Evolutionary conservation across 2,329 filamentous ascomycete species (phyloP), one percentile per base, ranked within the genome.

Genomic region (Epichloe elymi): DNA sequence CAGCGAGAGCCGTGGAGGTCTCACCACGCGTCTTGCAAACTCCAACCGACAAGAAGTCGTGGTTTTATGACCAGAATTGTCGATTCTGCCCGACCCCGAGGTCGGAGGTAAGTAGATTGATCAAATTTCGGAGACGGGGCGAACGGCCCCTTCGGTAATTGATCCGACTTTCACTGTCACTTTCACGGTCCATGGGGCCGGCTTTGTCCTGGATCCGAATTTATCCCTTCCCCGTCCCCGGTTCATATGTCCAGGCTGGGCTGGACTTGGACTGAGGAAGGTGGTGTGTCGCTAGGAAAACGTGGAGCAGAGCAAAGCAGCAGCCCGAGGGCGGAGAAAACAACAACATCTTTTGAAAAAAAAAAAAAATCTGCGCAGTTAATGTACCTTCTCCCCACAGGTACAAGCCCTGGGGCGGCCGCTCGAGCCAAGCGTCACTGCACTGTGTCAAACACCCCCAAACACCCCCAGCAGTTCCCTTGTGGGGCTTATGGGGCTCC

Each of bases 341-440:
- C 41, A 46, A 45, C 40, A 23, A 14, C 5, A 30, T 30, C 7
- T 8, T 30, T 30, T 8, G 8, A 6, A 20, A 33, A 36, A 36
- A 40, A 7, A 23, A 33, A 41, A 43, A 35, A 39, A 2, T 14
- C 4, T 17, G 7, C 5, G 12, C 12, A 17, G 36, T 7, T 19
- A 33, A 62, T 52, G 60, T 63, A 63, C 57, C 60, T 59, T 55
- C 56, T 60, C 60, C 55, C 62, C 61, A 56, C 58, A 64, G 56
- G 58, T 63, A 64, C 61, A 49, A 41, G n/a, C 19, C 33, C 15
- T 35, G 37, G 17, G 43, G 46, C 36, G 49, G 49, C 19, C 30
- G 20, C 41, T 35, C 23, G 5, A 41, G 42, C 47, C 23, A 43
- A 43, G 26, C 30, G 17, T 44, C 41, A 7, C 23, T 26, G 23